Conservation (phyloP, 768 basidiomycete species). For the Collybiopsis confluens region DNA sequence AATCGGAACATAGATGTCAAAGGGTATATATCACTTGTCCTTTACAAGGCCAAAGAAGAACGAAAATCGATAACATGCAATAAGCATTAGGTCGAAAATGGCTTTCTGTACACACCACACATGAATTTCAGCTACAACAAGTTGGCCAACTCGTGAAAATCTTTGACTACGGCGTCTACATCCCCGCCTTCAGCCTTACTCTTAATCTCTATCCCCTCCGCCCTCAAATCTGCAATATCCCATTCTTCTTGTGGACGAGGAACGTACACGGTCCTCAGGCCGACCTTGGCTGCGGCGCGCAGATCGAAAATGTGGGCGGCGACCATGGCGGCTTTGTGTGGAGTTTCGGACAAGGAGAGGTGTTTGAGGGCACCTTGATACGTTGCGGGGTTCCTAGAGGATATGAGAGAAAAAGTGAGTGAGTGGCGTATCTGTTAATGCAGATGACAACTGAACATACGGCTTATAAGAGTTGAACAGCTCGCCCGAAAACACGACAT, state of each 20-base stretch:
- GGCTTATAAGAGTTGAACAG: constrained; percentile 63
- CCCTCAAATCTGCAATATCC: constrained; percentile 22
- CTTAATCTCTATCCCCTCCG: constrained; percentile 28
- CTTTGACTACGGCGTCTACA: constrained; percentile 51
- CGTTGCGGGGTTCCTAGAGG: constrained; percentile 41
- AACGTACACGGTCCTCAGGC: constrained; percentile 59
- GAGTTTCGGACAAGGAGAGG: constrained; percentile 37
- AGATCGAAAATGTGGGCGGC: constrained; percentile 60
- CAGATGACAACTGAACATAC: constrained; percentile 23
- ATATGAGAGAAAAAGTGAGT: background rate
- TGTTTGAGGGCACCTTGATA: constrained; percentile 49
- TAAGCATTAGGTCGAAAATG: too few species aligned
- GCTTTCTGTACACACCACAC: too few species aligned
- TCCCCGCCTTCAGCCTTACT: constrained; percentile 51
- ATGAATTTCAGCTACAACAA: too few species aligned
- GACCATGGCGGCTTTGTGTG: constrained; percentile 56
- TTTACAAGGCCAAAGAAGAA: too few species aligned
- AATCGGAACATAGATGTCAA: too few species aligned
- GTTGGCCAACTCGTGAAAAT: constrained; percentile 43
- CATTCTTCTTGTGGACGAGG: constrained; percentile 45
- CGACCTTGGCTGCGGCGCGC: constrained; percentile 44
- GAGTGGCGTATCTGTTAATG: constrained; percentile 14
- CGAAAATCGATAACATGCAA: too few species aligned
- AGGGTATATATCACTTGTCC: too few species aligned
- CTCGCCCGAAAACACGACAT: constrained; percentile 56